Conservation (phyloP, 257 asterid genomes). For the Solanum sitiens region DNA sequence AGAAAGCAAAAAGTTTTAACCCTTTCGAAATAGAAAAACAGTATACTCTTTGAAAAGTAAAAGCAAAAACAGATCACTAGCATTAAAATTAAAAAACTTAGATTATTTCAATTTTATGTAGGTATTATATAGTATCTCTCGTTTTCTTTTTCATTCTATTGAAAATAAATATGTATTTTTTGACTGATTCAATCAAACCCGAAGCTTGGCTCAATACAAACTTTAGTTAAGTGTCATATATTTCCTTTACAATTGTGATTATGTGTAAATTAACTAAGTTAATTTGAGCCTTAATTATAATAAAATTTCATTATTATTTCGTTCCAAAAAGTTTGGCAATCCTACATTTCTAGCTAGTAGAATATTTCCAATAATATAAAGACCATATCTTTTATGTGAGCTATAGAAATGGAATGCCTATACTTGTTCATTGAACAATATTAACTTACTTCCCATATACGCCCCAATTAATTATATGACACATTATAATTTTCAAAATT, state of each 20-base stretch:
- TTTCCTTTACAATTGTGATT: not conserved
- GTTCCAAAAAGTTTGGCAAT: not conserved
- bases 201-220: too few relatives aligned
- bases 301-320: not conserved
- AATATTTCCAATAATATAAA: not conserved
- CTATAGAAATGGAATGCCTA: too few relatives aligned
- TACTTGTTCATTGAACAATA: too few relatives aligned
- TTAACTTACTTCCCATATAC: too few relatives aligned
- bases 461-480: too few relatives aligned
- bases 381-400: not conserved
- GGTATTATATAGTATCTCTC: not conserved
- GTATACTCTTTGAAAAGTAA: not conserved
- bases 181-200: too few relatives aligned
- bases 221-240: too few relatives aligned
- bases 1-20: not conserved
- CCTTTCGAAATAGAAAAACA: not conserved
- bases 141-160: not conserved
- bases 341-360: too few relatives aligned
- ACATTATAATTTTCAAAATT: too few relatives aligned
- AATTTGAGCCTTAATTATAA: not conserved
- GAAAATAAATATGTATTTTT: not conserved
- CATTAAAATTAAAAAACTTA: not conserved
- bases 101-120: not conserved
- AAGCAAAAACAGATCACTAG: too few relatives aligned
- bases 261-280: not conserved